These are phyloP conservation scores for Saccharomyces hybrid DNA, from an alignment of 1,139 yeast genomes.

Conservation along the genomic window DNA sequence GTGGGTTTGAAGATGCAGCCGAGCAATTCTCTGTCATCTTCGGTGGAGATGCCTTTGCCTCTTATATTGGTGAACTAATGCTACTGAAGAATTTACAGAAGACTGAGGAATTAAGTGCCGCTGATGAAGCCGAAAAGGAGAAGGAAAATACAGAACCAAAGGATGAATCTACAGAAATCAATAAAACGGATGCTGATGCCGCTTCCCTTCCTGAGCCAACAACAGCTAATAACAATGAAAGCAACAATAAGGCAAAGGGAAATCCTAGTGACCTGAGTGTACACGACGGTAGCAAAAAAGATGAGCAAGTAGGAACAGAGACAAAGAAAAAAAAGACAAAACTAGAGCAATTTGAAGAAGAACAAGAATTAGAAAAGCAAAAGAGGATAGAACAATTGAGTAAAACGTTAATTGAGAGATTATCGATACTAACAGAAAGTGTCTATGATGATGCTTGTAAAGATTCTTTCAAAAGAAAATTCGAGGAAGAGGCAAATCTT, in stretches of 20 bases:
- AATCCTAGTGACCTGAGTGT: background rate
- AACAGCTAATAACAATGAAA: background rate
- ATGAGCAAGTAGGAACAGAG: background rate
- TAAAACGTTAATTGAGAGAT: constrained; percentile 52
- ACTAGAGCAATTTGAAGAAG: constrained; percentile 69
- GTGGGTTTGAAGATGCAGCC: constrained; percentile 83
- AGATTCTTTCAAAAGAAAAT: constrained; percentile 59
- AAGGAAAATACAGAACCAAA: constrained; percentile 16
- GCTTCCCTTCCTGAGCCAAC: background rate
- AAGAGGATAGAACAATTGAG: constrained; percentile 63
- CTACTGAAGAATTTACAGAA: constrained; percentile 72
- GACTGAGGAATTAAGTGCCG: constrained; percentile 45
- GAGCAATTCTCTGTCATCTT: constrained; percentile 82
- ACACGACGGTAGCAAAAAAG: background rate
- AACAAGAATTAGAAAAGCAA: constrained; percentile 59
- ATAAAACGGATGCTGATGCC: background rate
- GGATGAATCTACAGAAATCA: constrained; percentile 2
- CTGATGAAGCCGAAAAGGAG: constrained; percentile 29
- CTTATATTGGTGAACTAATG: constrained; percentile 88
- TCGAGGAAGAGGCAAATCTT: constrained; percentile 75
- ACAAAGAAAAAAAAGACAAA: constrained; percentile 41
- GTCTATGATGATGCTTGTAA: constrained; percentile 63
- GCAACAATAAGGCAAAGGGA: background rate
- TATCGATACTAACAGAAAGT: constrained; percentile 79
- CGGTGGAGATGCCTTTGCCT: constrained; percentile 88